phyloP scores from a whole-genome alignment of 495 filamentous ascomycete genomes.

The Penicillium paxilli region DNA sequence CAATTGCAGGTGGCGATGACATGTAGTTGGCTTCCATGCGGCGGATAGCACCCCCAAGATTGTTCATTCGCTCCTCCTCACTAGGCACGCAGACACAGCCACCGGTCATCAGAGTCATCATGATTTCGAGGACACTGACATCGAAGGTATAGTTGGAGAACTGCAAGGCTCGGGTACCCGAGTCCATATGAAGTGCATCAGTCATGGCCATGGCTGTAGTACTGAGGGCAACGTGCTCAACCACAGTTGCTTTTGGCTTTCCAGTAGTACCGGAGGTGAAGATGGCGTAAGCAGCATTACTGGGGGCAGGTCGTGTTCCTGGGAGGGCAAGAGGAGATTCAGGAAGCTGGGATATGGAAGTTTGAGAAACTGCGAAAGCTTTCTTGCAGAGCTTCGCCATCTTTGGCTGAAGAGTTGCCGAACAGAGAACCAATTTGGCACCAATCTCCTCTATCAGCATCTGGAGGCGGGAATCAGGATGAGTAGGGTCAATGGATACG shows the following conservation, averaged over 20 bases:
- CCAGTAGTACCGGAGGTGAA: slow-evolving; percentile 55
- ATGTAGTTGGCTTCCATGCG: slow-evolving; percentile 42
- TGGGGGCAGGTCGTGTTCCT: slow-evolving; percentile 10
- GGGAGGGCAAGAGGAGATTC: slow-evolving; percentile 13
- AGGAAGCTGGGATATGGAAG: slow-evolving; percentile 27
- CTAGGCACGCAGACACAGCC: slow-evolving; percentile 67
- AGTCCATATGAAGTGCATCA: slow-evolving; percentile 43
- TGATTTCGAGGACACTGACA: slow-evolving; percentile 63
- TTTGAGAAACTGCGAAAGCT: slow-evolving; percentile 29
- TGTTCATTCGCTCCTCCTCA: slow-evolving; percentile 52
- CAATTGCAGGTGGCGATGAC: slow-evolving; percentile 44
- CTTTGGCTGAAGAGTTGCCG: slow-evolving; percentile 28
- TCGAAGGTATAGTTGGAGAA: slow-evolving; percentile 72
- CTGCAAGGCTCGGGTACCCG: slow-evolving; percentile 60
- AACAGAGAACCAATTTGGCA: slow-evolving; percentile 40
- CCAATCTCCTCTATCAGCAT: slow-evolving; percentile 51
- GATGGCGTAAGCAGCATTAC: slow-evolving; percentile 46
- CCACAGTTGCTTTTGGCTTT: slow-evolving; percentile 48
- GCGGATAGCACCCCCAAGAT: slow-evolving; percentile 41
- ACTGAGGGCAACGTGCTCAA: slow-evolving; percentile 42
- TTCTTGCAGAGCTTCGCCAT: slow-evolving; percentile 30
- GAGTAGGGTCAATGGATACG: slow-evolving; percentile 55
- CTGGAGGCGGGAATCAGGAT: slow-evolving; percentile 54
- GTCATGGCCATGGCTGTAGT: slow-evolving; percentile 30
- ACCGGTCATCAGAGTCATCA: slow-evolving; percentile 61